Percentiles rank a stretch among this genome's conserved stretches.
Evolutionary conservation across 345 rosid species (phyloP).

Genomic region (Hibiscus syriacus): DNA sequence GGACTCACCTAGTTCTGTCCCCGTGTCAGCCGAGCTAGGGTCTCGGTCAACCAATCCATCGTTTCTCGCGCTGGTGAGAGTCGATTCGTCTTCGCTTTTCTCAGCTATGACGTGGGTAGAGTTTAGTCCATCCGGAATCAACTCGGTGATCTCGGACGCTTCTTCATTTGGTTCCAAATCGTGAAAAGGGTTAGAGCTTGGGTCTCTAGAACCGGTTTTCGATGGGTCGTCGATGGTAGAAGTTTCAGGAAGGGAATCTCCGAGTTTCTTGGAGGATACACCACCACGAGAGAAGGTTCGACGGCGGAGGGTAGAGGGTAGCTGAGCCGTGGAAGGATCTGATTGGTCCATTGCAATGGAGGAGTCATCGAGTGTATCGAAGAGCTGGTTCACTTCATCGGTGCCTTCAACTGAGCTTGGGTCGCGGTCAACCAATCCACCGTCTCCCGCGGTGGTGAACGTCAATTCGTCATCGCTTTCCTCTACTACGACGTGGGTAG

Average conservation of each 20-base stretch:
- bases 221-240: background rate
- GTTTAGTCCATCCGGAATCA: constrained; percentile 16
- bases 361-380: constrained; percentile 60
- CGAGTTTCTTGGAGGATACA: constrained; percentile 7
- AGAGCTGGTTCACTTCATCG: constrained; percentile 30
- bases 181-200: constrained; percentile 1
- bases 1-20: constrained; percentile 20
- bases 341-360: constrained; percentile 22
- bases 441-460: constrained; percentile 8
- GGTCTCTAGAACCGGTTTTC: too few relatives aligned
- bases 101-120: constrained; percentile 12
- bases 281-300: constrained; percentile 16
- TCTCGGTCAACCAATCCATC: background rate
- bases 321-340: constrained; percentile 22
- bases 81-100: constrained; percentile 21
- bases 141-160: constrained; percentile 16
- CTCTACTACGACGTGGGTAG: constrained; percentile 9
- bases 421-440: background rate
- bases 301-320: constrained; percentile 27
- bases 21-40: constrained; percentile 12
- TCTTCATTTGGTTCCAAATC: constrained; percentile 24
- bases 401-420: constrained; percentile 11
- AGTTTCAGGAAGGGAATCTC: background rate
- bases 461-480: constrained; percentile 21
- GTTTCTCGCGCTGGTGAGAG: constrained; percentile 11